Evolutionary conservation across 1,284 basidiomycete genomes (phyloP).

Genomic region (Ustilago bromivora): DNA sequence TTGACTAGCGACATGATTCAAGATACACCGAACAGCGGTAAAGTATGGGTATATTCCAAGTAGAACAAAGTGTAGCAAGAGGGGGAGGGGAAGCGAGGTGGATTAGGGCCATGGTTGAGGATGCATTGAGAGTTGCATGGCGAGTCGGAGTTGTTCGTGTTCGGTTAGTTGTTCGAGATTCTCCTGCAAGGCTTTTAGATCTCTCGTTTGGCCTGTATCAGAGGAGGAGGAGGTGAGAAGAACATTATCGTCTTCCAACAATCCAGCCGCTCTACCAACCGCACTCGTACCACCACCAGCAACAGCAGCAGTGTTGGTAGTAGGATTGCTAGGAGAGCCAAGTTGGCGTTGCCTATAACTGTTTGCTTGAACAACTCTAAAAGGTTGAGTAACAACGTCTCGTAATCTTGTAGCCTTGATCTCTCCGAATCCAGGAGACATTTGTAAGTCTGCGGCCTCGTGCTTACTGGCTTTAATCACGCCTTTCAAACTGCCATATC

Average conservation of each 20-base stretch:
- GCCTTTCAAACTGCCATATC: conserved; percentile 27
- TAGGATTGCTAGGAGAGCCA: too few species aligned
- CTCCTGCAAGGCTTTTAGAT: conserved; percentile 32
- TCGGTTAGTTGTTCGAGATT: conserved; percentile 51
- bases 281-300: background rate
- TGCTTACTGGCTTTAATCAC: conserved; percentile 14
- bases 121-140: conserved; percentile 19
- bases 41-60: background rate
- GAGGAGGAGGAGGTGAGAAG: background rate
- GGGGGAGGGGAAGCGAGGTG: background rate
- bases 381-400: conserved; percentile 73
- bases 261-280: background rate
- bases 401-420: conserved; percentile 82
- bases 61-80: too few species aligned
- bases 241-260: background rate
- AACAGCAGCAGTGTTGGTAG: background rate
- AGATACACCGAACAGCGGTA: too few species aligned
- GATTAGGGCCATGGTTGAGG: background rate
- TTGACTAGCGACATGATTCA: too few species aligned
- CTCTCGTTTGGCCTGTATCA: background rate
- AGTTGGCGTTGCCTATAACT: conserved; percentile 78
- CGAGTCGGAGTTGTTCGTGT: conserved; percentile 56
- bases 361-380: conserved; percentile 75
- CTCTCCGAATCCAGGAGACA: conserved; percentile 92
- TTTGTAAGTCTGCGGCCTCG: conserved; percentile 74